Evolutionary conservation across 2,329 filamentous ascomycete species (phyloP).

Genomic region (Diaporthe sp.): DNA sequence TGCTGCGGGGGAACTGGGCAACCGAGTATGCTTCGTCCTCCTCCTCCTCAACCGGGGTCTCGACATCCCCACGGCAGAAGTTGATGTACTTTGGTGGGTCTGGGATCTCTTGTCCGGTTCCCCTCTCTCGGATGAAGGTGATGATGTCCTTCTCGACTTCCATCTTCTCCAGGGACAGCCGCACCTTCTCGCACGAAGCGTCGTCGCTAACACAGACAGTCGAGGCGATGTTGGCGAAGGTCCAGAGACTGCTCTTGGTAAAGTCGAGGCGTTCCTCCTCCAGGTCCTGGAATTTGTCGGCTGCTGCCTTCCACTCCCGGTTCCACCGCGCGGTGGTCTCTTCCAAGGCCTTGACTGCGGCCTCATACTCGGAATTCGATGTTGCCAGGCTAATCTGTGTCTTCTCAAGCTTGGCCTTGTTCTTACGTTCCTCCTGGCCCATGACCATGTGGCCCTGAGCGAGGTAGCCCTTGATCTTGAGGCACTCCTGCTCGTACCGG

Average conservation of each 20-base stretch:
- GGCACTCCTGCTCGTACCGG: constrained; percentile 95
- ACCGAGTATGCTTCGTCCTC: constrained; percentile 94
- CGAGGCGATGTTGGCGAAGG: constrained; percentile 95
- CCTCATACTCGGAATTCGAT: constrained; percentile 94
- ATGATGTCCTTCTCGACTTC: constrained; percentile 97
- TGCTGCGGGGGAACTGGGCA: constrained; percentile 93
- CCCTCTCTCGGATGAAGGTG: constrained; percentile 87
- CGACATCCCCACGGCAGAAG: constrained; percentile 92
- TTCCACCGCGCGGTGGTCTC: constrained; percentile 98
- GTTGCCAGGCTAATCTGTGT: constrained; percentile 95
- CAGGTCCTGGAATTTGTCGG: constrained; percentile 98
- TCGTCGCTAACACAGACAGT: constrained; percentile 99
- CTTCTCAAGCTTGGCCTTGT: constrained; percentile 98
- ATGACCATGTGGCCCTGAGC: constrained; percentile 99
- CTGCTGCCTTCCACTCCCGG: constrained; percentile 96
- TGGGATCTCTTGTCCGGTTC: constrained; percentile 97
- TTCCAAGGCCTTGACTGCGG: constrained; percentile 91
- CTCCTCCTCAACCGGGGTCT: constrained; percentile 80
- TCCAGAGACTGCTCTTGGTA: constrained; percentile 97
- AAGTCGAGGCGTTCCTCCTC: constrained; percentile 98
- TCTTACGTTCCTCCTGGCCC: constrained; percentile 98
- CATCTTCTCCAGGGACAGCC: constrained; percentile 91
- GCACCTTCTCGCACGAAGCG: constrained; percentile 95
- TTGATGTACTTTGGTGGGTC: constrained; percentile 99
- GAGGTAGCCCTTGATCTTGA: constrained; percentile 98